A percentile compares a stretch with the other conserved stretches of the same genome.
Evolutionary conservation across 345 rosid species (phyloP).

Genomic region (Tarenaya hassleriana): DNA sequence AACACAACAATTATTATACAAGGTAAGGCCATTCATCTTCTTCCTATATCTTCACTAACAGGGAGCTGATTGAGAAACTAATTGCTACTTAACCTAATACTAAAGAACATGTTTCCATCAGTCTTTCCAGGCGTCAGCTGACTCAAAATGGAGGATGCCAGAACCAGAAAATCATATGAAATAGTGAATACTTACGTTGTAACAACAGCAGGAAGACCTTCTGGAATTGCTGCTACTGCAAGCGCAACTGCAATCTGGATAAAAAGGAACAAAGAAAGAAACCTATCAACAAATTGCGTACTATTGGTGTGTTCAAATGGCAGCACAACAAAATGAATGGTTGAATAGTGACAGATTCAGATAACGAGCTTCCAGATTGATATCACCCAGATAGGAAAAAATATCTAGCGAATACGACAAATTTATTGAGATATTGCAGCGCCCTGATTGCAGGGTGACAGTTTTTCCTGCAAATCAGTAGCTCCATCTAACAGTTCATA

Average conservation of each 20-base stretch:
- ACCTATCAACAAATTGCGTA: slow-evolving; percentile 16
- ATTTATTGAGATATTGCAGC: not conserved
- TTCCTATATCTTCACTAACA: not conserved
- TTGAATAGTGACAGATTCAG: not conserved
- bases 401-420: slow-evolving; percentile 1
- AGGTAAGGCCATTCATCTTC: too few species aligned
- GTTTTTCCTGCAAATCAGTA: too few species aligned
- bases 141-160: not conserved
- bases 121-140: not conserved
- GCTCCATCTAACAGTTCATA: too few species aligned
- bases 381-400: slow-evolving; percentile 9
- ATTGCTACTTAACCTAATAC: too few species aligned
- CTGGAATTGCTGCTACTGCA: slow-evolving; percentile 99
- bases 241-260: slow-evolving; percentile 98
- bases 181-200: slow-evolving; percentile 69
- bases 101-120: not conserved
- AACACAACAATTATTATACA: too few species aligned
- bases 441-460: too few species aligned
- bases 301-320: slow-evolving; percentile 11
- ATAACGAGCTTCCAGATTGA: slow-evolving; percentile 2
- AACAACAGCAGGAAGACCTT: slow-evolving; percentile 99
- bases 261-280: slow-evolving; percentile 29
- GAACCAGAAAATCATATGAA: slow-evolving; percentile 6
- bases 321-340: slow-evolving; percentile 5
- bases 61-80: not conserved